These are phyloP conservation scores for Neocallimastix lanati DNA, from an alignment of 192 early-diverging fungal genomes.

Conservation along the genomic window DNA sequence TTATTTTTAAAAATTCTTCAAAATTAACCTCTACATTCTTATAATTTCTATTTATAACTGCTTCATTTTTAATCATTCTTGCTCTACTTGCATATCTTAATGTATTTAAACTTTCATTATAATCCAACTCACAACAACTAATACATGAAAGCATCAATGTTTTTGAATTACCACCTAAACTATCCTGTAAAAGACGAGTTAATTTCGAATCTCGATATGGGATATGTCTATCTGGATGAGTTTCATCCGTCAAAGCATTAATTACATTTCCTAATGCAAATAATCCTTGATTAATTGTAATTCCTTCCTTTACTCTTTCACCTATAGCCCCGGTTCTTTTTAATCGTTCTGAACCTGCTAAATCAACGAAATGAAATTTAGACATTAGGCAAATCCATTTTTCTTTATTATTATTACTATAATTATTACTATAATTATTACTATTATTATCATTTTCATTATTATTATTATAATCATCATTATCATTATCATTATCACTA, in stretches of 20 bases:
- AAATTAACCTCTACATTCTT: neutral
- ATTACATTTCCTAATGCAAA: constrained; percentile 96
- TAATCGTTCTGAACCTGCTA: constrained; percentile 87
- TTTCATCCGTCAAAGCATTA: constrained; percentile 75
- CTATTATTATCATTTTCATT: neutral
- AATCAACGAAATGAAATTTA: constrained; percentile 97
- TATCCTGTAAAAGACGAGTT: constrained; percentile 89
- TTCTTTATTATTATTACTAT: neutral
- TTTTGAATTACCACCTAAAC: constrained; percentile 75
- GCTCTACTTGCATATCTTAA: constrained; percentile 91
- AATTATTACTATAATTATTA: neutral
- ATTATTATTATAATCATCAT: neutral
- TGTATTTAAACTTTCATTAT: constrained; percentile 84
- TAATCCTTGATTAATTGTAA: constrained; percentile 89
- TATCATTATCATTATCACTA: neutral
- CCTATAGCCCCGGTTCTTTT: constrained; percentile 86
- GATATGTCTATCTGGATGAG: constrained; percentile 38
- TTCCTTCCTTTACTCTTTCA: constrained; percentile 86
- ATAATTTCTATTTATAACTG: constrained; percentile 36
- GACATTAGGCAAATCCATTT: constrained; percentile 14
- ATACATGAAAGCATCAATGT: constrained; percentile 92
- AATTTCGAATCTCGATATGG: constrained; percentile 96
- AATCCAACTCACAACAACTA: constrained; percentile 63
- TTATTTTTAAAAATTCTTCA: neutral
- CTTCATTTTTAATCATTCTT: constrained; percentile 85